These are phyloP conservation scores for Salicornia ramosissima DNA, from an alignment of 148 eudicot species.

Conservation along the genomic window DNA sequence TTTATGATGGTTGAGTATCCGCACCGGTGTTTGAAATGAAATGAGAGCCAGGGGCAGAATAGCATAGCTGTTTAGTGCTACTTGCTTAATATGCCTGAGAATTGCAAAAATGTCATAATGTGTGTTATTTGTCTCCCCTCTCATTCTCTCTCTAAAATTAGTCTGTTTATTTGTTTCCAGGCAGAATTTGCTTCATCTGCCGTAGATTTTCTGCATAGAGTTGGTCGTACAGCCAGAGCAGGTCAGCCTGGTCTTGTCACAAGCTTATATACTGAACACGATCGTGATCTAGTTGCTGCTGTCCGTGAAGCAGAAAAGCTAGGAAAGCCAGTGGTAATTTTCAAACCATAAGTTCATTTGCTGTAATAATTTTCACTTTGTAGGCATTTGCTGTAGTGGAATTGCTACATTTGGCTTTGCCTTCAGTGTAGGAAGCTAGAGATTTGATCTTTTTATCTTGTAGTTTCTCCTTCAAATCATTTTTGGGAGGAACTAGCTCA, in stretches of 20 bases:
- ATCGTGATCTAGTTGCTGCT: conserved; percentile 76
- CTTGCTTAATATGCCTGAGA: not conserved
- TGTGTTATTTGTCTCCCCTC: not conserved
- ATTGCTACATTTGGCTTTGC: no score
- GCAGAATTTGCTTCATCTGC: conserved; percentile 93
- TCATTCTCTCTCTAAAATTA: not conserved
- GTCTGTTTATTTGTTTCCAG: conserved; percentile 30
- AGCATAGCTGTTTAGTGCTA: not conserved
- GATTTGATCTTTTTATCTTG: no score
- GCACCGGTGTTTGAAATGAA: no score
- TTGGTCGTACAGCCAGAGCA: conserved; percentile 97
- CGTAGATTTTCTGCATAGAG: conserved; percentile 93
- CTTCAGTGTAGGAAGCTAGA: no score
- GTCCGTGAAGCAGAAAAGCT: conserved; percentile 75
- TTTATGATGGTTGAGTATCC: no score
- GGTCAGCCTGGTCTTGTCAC: conserved; percentile 88
- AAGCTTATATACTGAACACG: conserved; percentile 63
- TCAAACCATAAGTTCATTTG: not conserved
- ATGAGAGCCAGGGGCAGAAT: no score
- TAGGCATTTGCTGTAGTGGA: no score
- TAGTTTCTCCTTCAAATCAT: no score
- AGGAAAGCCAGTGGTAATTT: conserved; percentile 71
- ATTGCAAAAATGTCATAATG: not conserved
- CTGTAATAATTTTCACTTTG: no score
- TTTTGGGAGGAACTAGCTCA: no score